Evolutionary conservation across 2,329 filamentous ascomycete species (phyloP).

Genomic region (Sclerotinia glacialis): DNA sequence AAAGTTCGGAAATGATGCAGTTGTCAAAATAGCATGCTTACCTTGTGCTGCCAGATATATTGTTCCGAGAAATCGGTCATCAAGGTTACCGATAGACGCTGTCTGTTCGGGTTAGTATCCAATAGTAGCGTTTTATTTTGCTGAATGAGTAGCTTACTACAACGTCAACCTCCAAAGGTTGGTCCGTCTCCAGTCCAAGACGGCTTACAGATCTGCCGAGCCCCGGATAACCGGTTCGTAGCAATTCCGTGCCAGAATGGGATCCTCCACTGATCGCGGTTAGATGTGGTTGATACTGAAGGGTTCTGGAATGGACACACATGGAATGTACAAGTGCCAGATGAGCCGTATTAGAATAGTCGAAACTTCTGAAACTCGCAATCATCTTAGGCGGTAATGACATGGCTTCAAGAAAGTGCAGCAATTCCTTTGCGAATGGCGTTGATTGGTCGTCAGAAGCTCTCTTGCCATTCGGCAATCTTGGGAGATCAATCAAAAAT

Average conservation of each 20-base stretch:
- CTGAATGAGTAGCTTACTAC: constrained; percentile 49
- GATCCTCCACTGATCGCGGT: constrained; percentile 50
- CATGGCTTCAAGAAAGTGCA: constrained; percentile 34
- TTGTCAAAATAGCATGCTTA: constrained; percentile 29
- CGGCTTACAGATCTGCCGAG: constrained; percentile 64
- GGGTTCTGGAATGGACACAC: constrained; percentile 47
- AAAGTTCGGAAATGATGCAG: constrained; percentile 19
- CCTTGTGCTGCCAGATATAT: constrained; percentile 60
- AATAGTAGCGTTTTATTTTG: background rate
- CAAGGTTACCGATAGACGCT: constrained; percentile 78
- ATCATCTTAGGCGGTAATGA: constrained; percentile 61
- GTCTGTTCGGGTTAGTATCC: constrained; percentile 47
- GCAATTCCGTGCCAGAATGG: constrained; percentile 49
- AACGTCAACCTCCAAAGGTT: constrained; percentile 67
- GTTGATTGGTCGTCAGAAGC: constrained; percentile 40
- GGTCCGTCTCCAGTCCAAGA: constrained; percentile 58
- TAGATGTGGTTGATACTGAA: constrained; percentile 2
- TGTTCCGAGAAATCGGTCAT: constrained; percentile 59
- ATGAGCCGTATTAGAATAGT: constrained; percentile 70
- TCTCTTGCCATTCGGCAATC: constrained; percentile 38
- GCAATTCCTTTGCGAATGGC: constrained; percentile 66
- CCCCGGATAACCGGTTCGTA: constrained; percentile 68
- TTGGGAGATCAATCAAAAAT: constrained; percentile 63
- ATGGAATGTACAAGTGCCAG: constrained; percentile 85
- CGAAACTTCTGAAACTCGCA: constrained; percentile 70